Evolutionary conservation across 192 early-diverging fungal species (phyloP), one percentile per base, ranked within the genome.

Genomic region (Coemansia sp.): DNA sequence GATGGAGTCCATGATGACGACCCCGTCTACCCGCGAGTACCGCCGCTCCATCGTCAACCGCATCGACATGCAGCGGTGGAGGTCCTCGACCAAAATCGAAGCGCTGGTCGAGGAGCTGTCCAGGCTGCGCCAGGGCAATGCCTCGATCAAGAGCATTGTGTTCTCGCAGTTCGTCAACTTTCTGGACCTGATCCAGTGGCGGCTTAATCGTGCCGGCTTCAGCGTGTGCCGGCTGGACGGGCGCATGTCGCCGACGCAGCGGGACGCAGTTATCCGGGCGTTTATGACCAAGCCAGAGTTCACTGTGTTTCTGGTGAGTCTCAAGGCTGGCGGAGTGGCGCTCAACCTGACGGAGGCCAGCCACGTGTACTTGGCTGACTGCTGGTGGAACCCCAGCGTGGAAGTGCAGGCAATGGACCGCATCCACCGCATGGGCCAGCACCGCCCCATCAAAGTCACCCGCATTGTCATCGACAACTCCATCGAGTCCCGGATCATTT

Each of bases 281-380:
- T 94, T 96, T 63, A 84, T 85, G 76, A 89, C 83, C 19, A 85
- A 89, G 10, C 87, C 90, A 1, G 83, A 80, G 43, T 85, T 90
- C 46, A 94, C 90, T 0, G 89, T 97, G 18, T 97, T 97, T 56
- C 65, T 97, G 21, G 88, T 94, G 35, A 88, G 85, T 42, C 68
- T 97, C 10, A 97, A 97, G 62, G 93, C 93, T 38, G 94, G 93
- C 19, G 93, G 93, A 18, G 89, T 94, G 3, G 94, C 93, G 1
- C 71, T 97, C 44, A 97, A 97, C 53, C 72, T 97, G 45, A 97
- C 92, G 3, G 92, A 94, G 59, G 94, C 94, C 2, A 87, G 84
- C 60, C 63, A 86, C 23, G 91, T 94, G 6, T 92, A 91, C 66
- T 76, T 90, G 49, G 84, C 70, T 13, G 82, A 84, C 33, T 68